Evolutionary conservation across 2,329 filamentous ascomycete genomes (phyloP), one percentile per base, ranked within the genome.

Genomic region (Pseudonectria foliicola): DNA sequence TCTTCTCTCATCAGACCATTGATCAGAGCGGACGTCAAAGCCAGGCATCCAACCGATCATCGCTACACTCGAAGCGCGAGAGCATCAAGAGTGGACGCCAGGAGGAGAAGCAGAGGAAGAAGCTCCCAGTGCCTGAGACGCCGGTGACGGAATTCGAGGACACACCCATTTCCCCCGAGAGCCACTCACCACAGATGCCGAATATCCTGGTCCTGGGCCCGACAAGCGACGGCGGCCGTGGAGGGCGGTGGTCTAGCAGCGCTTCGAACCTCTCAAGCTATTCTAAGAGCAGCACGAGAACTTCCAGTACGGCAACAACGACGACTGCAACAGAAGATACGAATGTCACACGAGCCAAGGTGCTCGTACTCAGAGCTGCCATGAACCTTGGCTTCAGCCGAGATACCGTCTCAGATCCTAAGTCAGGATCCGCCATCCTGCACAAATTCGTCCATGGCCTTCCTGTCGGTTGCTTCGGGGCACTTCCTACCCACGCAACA

Each of bases 111-210:
- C 56, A 67, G 48, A 64, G 66, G 35, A 71, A 68, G 35, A 58
- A 61, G 13, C 62, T 59, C 3, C 62, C 64, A 2, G 73, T 80
- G 4, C 89, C 89, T 1, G 90, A 96, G 62, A 96, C 89, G 0
- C 89, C 89, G 0, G 90, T 90, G 1, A 96, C 89, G 4, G 88
- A 95, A 48, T 95, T 95, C 50, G 90, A 95, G 57, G 89, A 96
- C 54, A 87, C 83, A 0, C 81, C 85, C 4, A 76, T 87, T 28
- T 93, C 88, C 0, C 83, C 84, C 0, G 85, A 90, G 37, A 85
- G 85, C 45, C 77, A 81, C 29, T 82, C 75, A 7, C 76, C 81
- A 1, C 80, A 79, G 26, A 75, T 88, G 35, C 89, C 87, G 6
- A 93, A 95, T 53, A 95, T 95, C 48, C 71, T 95, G 33, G 81